Percentiles rank a stretch among this genome's conserved stretches.
Evolutionary conservation across 768 basidiomycete species (phyloP).

Genomic region (Wakefieldia striispora): DNA sequence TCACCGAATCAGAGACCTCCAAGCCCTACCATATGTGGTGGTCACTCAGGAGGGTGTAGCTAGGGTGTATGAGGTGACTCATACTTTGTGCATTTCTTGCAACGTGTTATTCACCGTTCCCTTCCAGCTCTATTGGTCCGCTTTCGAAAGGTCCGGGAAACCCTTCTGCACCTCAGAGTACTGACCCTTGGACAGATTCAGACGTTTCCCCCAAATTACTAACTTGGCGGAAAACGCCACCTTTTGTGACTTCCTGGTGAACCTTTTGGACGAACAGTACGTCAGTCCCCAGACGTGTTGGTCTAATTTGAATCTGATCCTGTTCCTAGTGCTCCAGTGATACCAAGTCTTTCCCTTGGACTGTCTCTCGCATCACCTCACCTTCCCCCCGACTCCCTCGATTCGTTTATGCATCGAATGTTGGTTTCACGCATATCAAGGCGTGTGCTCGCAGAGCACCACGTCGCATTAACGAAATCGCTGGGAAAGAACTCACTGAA

Average conservation of each 20-base stretch:
- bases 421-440: slow-evolving; percentile 87
- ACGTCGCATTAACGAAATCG: slow-evolving; percentile 73
- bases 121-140: slow-evolving; percentile 75
- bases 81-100: background rate
- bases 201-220: slow-evolving; percentile 70
- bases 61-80: slow-evolving; percentile 79
- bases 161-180: background rate
- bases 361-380: slow-evolving; percentile 82
- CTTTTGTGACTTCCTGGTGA: slow-evolving; percentile 72
- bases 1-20: slow-evolving; percentile 83
- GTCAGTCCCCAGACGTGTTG: slow-evolving; percentile 20
- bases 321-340: slow-evolving; percentile 60
- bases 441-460: slow-evolving; percentile 86
- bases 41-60: slow-evolving; percentile 83
- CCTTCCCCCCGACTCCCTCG: slow-evolving; percentile 73
- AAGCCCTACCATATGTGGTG: slow-evolving; percentile 81
- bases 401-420: slow-evolving; percentile 90
- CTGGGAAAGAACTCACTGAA: slow-evolving; percentile 37
- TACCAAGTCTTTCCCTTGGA: slow-evolving; percentile 79
- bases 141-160: slow-evolving; percentile 70
- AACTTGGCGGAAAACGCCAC: slow-evolving; percentile 70
- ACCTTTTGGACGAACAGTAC: slow-evolving; percentile 75
- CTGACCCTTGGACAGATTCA: slow-evolving; percentile 48
- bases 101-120: slow-evolving; percentile 2
- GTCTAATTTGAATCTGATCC: slow-evolving; percentile 10